Evolutionary conservation across 257 asterid genomes (phyloP).

Genomic region (Gynochthodes officinalis): DNA sequence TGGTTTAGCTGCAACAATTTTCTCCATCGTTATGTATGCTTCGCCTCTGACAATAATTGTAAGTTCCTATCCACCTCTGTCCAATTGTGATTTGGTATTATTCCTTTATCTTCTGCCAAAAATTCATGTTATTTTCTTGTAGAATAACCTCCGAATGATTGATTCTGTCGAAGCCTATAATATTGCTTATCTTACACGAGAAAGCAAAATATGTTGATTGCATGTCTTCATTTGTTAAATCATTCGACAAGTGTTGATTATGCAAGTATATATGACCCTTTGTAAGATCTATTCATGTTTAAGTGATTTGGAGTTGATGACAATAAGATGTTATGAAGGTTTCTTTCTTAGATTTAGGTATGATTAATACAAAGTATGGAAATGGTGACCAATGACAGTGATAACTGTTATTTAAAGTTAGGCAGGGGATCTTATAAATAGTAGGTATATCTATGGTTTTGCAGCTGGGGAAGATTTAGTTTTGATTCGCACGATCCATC

Average conservation of each 20-base stretch:
- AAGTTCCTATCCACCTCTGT: constrained; percentile 16
- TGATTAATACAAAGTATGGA: too few relatives aligned
- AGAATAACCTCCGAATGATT: background rate
- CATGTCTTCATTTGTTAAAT: background rate
- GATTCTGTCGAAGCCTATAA: background rate
- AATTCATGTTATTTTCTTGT: background rate
- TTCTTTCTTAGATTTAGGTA: too few relatives aligned
- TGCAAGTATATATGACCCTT: background rate
- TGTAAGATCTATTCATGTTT: background rate
- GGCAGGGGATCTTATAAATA: too few relatives aligned
- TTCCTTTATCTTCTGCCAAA: background rate
- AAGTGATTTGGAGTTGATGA: background rate
- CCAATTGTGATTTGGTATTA: background rate
- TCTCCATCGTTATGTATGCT: constrained; percentile 84
- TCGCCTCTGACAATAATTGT: constrained; percentile 78
- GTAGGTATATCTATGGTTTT: too few relatives aligned
- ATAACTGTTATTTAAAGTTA: too few relatives aligned
- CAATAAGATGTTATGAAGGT: background rate
- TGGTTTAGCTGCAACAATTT: constrained; percentile 70
- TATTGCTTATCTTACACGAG: background rate
- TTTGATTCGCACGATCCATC: background rate
- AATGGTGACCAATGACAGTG: too few relatives aligned
- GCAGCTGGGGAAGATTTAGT: background rate
- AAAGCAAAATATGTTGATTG: background rate
- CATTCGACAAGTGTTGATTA: background rate